Conservation (phyloP, 1,284 basidiomycete genomes). For the Sporisorium iseilematis-ciliati region DNA sequence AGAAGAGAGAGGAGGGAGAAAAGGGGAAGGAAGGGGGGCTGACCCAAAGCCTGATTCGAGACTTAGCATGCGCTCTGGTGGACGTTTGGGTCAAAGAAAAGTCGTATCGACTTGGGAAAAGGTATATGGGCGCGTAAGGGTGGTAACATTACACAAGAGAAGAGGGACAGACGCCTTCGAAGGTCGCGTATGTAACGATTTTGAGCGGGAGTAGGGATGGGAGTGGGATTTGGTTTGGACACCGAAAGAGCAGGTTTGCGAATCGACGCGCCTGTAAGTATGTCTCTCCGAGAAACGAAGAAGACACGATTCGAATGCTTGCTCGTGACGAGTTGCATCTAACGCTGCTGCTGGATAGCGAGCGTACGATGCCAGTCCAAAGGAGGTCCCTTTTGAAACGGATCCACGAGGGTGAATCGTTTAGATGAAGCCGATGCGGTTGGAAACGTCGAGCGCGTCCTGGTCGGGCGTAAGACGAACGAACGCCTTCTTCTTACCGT, state of each 20-base stretch:
- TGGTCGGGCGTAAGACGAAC: conserved; percentile 94
- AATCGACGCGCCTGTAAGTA: conserved; percentile 2
- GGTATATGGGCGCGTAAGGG: conserved; percentile 29
- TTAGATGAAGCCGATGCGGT: conserved; percentile 81
- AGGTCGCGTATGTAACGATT: neutral
- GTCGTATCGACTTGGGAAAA: neutral
- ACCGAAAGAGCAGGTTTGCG: neutral
- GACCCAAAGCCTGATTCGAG: conserved; percentile 58
- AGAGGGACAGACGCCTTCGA: conserved; percentile 1
- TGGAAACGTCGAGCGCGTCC: conserved; percentile 97
- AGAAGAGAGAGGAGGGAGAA: no score
- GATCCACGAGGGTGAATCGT: neutral
- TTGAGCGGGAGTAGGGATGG: neutral
- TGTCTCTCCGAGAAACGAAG: neutral
- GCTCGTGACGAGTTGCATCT: neutral
- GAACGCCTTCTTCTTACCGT: conserved; percentile 99
- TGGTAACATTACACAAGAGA: conserved; percentile 41
- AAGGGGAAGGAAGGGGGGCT: conserved; percentile 9
- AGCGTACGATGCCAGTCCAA: neutral
- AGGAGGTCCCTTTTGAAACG: neutral
- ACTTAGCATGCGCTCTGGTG: conserved; percentile 47
- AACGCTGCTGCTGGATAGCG: neutral
- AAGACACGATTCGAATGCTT: neutral
- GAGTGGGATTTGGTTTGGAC: neutral
- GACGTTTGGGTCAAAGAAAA: conserved; percentile 42